Evolutionary conservation across 768 basidiomycete species (phyloP).

Genomic region (Pisolithus marmoratus): DNA sequence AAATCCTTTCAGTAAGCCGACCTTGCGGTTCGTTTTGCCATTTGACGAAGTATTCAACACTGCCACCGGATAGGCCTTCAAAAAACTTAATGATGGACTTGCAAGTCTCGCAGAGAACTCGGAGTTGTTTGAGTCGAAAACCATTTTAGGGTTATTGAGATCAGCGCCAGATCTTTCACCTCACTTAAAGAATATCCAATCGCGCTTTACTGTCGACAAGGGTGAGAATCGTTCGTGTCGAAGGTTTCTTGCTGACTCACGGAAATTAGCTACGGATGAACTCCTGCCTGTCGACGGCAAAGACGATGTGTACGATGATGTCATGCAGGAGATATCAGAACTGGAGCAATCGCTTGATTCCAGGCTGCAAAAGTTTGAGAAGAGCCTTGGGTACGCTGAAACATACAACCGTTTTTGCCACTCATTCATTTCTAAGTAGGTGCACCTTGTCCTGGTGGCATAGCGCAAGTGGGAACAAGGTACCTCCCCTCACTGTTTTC

Average conservation of each 20-base stretch:
- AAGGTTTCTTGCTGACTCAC: slow-evolving; percentile 1
- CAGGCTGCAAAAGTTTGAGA: slow-evolving; percentile 59
- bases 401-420: slow-evolving; percentile 4
- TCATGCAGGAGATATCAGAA: slow-evolving; percentile 61
- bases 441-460: slow-evolving; percentile 60
- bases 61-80: slow-evolving; percentile 57
- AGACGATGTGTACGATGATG: slow-evolving; percentile 77
- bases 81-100: slow-evolving; percentile 64
- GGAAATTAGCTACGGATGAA: slow-evolving; percentile 50
- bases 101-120: slow-evolving; percentile 55
- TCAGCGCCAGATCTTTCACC: slow-evolving; percentile 75
- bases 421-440: slow-evolving; percentile 33
- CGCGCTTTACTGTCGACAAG: slow-evolving; percentile 58
- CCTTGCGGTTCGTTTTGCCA: neutral
- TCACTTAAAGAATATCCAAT: slow-evolving; percentile 66
- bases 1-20: slow-evolving; percentile 62
- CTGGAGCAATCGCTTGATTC: slow-evolving; percentile 71
- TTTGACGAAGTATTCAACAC: slow-evolving; percentile 11
- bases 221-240: slow-evolving; percentile 32
- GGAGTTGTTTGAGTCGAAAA: slow-evolving; percentile 70
- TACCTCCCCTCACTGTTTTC: slow-evolving; percentile 14
- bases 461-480: slow-evolving; percentile 80
- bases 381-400: slow-evolving; percentile 53
- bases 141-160: slow-evolving; percentile 68
- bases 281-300: slow-evolving; percentile 81